These are phyloP conservation scores for Prunella vulgaris DNA, from an alignment of 257 asterid species.

Conservation along the genomic window DNA sequence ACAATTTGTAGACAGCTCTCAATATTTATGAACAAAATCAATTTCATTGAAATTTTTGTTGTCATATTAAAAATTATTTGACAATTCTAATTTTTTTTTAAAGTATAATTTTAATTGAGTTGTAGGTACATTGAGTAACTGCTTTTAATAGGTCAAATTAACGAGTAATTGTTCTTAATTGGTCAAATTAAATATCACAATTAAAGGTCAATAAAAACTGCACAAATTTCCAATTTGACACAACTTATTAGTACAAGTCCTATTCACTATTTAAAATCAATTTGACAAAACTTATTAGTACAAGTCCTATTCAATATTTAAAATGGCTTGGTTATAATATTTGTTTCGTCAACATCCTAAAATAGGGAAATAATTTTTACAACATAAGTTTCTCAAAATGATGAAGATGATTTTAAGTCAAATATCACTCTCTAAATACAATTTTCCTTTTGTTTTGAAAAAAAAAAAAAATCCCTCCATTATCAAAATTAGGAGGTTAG, in stretches of 20 bases:
- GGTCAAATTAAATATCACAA: not conserved
- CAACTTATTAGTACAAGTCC: no score
- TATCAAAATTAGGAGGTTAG: not conserved
- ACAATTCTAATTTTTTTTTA: no score
- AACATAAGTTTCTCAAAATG: not conserved
- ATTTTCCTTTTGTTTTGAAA: conserved; percentile 5
- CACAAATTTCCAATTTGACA: no score
- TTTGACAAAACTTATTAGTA: not conserved
- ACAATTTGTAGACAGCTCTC: no score
- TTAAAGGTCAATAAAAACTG: not conserved
- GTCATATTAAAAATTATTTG: no score
- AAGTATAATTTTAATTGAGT: no score
- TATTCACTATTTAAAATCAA: not conserved
- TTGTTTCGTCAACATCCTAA: not conserved
- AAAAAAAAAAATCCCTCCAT: not conserved
- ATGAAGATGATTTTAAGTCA: conserved; percentile 1
- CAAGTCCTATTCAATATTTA: not conserved
- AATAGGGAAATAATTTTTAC: not conserved
- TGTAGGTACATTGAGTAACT: no score
- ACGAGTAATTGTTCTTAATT: no score
- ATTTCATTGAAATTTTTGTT: no score
- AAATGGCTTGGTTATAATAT: not conserved
- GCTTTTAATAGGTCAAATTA: no score
- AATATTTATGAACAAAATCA: no score
- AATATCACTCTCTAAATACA: conserved; percentile 2